Conservation (phyloP, 345 rosid genomes). For the Moricandia arvensis region DNA sequence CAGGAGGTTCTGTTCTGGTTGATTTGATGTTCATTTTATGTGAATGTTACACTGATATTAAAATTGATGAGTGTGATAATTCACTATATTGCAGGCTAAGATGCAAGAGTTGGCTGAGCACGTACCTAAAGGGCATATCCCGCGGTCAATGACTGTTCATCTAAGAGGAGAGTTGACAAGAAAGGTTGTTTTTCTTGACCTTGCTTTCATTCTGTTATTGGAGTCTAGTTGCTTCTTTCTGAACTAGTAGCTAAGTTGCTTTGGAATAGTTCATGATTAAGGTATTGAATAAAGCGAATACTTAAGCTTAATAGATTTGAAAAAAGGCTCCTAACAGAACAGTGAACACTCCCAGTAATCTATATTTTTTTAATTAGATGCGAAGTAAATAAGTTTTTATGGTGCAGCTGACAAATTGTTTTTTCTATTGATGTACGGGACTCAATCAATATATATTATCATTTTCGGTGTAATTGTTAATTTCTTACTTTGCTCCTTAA, state of each 20-base stretch:
- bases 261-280: neutral
- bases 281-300: neutral
- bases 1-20: conserved; percentile 68
- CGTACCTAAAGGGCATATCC: conserved; percentile 98
- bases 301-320: neutral
- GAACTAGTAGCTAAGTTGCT: neutral
- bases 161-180: conserved; percentile 97
- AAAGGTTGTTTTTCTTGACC: conserved; percentile 56
- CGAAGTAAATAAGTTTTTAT: too few relatives aligned
- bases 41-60: conserved; percentile 4
- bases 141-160: conserved; percentile 92
- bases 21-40: conserved; percentile 6
- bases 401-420: too few relatives aligned
- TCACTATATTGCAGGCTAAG: conserved; percentile 68
- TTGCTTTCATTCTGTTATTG: conserved; percentile 13
- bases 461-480: neutral
- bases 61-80: neutral
- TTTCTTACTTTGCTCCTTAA: neutral
- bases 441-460: neutral
- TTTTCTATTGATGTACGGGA: neutral
- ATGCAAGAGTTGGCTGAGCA: conserved; percentile 98
- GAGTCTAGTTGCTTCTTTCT: conserved; percentile 6
- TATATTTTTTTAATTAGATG: too few relatives aligned
- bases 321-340: neutral
- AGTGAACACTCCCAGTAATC: conserved; percentile 5